Percentiles rank a stretch among this genome's conserved stretches.
Evolutionary conservation across 2,329 filamentous ascomycete species (phyloP).

Genomic region (Plectosphaerella sp.): DNA sequence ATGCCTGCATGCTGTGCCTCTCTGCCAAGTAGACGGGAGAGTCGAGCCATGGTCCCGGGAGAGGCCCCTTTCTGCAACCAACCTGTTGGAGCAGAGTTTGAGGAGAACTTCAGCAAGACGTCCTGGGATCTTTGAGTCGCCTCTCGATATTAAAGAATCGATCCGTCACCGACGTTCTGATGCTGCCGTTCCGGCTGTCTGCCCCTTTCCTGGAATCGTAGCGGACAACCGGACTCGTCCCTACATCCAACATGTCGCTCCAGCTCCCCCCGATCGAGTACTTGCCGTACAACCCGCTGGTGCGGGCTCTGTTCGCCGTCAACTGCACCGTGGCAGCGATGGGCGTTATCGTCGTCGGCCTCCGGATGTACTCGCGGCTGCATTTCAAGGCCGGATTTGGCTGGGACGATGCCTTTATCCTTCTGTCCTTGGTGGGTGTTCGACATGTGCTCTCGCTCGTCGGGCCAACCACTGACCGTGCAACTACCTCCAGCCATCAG

Average conservation of each 20-base stretch:
- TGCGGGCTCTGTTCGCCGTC: slow-evolving; percentile 18
- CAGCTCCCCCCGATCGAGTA: not conserved
- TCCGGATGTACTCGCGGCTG: slow-evolving; percentile 19
- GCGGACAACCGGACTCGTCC: not conserved
- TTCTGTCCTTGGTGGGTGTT: slow-evolving; percentile 17
- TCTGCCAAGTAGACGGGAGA: not conserved
- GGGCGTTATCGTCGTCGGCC: slow-evolving; percentile 14
- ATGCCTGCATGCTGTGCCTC: not conserved
- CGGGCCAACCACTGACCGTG: not conserved
- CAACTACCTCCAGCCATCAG: slow-evolving; percentile 13
- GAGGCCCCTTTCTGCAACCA: not conserved
- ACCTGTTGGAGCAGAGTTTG: not conserved
- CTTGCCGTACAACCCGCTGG: slow-evolving; percentile 6
- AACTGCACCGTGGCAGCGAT: slow-evolving; percentile 16
- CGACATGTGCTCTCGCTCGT: not conserved
- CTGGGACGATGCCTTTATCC: slow-evolving; percentile 31
- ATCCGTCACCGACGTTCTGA: too few relatives aligned
- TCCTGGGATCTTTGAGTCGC: too few relatives aligned
- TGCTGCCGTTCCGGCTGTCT: too few relatives aligned
- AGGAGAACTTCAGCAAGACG: not conserved
- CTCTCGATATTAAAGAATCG: too few relatives aligned
- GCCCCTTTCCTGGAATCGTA: slow-evolving; percentile 7
- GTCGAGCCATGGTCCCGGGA: not conserved
- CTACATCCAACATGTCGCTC: not conserved
- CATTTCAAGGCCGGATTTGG: slow-evolving; percentile 18